Conservation (phyloP, 2,329 filamentous ascomycete species). For the Nigrospora osmanthi region DNA sequence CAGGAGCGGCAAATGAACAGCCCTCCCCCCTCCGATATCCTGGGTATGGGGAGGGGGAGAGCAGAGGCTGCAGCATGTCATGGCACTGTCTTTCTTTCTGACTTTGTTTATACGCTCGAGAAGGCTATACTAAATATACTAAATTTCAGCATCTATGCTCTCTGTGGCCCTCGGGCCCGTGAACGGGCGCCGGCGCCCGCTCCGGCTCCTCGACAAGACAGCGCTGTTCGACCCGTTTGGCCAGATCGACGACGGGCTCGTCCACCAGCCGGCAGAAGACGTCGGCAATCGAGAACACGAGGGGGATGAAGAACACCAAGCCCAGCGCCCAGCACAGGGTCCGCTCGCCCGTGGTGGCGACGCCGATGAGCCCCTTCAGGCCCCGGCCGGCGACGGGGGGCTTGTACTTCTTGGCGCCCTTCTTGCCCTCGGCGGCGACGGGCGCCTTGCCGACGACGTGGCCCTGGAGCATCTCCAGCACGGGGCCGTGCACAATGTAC, state of each 20-base stretch:
- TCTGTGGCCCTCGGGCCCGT: background rate
- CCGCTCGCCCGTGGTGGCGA: constrained; percentile 17
- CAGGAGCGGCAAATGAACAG: too few species aligned
- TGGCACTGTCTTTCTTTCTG: too few species aligned
- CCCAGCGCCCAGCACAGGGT: constrained; percentile 28
- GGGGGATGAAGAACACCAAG: constrained; percentile 38
- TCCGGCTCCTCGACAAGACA: background rate
- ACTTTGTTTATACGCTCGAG: too few species aligned
- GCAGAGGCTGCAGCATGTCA: too few species aligned
- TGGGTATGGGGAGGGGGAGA: too few species aligned
- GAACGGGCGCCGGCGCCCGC: background rate
- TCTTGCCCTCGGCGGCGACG: constrained; percentile 10
- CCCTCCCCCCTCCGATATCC: too few species aligned
- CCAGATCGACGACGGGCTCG: constrained; percentile 45
- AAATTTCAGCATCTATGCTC: background rate
- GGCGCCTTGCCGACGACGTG: constrained; percentile 19
- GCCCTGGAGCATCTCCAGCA: constrained; percentile 29
- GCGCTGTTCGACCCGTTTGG: constrained; percentile 43
- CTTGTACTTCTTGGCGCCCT: constrained; percentile 5
- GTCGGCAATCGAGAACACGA: constrained; percentile 47
- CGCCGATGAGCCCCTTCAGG: constrained; percentile 23
- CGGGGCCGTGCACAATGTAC: constrained; percentile 45
- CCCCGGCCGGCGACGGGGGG: constrained; percentile 5
- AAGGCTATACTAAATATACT: background rate
- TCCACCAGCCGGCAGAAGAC: constrained; percentile 50